Percentiles rank a stretch among this genome's conserved stretches.
Conservation (phyloP, 331 rosid genomes). For the Quercus phellos region DNA sequence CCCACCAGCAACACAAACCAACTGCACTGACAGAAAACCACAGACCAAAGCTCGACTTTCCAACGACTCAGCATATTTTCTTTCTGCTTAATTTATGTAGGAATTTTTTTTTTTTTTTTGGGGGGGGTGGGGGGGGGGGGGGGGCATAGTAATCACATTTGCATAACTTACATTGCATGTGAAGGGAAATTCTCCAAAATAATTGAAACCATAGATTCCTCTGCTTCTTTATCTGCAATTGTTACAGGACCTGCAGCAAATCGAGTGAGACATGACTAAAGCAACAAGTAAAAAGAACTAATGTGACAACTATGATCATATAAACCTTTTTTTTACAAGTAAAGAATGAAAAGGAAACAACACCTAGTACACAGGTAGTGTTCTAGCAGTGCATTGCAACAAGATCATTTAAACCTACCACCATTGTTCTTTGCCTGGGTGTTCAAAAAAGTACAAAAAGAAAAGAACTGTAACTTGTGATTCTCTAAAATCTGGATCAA, state of each 20-base stretch:
- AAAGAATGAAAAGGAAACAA: too few relatives aligned
- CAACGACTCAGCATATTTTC: not conserved
- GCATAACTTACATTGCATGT: conserved; percentile 66
- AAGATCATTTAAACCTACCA: not conserved
- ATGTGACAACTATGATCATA: not conserved
- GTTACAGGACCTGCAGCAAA: conserved; percentile 77
- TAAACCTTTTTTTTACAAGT: not conserved
- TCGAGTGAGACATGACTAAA: not conserved
- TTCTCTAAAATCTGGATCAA: not conserved
- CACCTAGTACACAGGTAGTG: too few relatives aligned
- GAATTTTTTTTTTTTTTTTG: not conserved
- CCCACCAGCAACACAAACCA: too few relatives aligned
- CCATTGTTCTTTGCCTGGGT: not conserved
- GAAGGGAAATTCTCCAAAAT: conserved; percentile 59
- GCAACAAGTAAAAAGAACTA: not conserved
- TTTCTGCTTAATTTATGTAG: not conserved
- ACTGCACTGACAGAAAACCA: too few relatives aligned
- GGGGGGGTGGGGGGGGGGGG: not conserved
- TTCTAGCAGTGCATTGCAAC: too few relatives aligned
- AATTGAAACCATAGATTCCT: conserved; percentile 76
- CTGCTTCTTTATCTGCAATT: conserved; percentile 84
- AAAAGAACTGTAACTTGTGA: not conserved
- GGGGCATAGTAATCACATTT: not conserved
- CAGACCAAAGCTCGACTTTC: too few relatives aligned
- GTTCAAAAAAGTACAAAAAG: not conserved